These are phyloP conservation scores for Sporobolomyces phaffii DNA, from an alignment of 768 basidiomycete genomes.

Conservation along the genomic window DNA sequence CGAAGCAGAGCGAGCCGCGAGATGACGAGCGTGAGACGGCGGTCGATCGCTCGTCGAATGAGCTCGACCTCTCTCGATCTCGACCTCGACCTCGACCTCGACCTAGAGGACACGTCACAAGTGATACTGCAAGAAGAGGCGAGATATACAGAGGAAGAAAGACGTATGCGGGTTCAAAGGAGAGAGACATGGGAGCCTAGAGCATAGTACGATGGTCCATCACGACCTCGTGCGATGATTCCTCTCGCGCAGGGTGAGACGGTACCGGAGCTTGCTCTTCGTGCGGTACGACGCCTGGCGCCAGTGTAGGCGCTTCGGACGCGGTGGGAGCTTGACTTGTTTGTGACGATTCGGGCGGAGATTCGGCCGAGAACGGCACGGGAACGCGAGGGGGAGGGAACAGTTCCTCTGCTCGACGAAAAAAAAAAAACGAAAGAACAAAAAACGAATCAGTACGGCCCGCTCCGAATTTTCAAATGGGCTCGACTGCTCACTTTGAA, in stretches of 20 bases:
- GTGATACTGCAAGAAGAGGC: not conserved
- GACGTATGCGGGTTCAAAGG: too few relatives aligned
- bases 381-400: constrained; percentile 30
- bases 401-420: constrained; percentile 12
- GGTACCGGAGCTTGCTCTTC: not conserved
- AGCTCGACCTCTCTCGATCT: too few relatives aligned
- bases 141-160: not conserved
- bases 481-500: constrained; percentile 65
- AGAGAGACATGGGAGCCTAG: not conserved
- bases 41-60: too few relatives aligned
- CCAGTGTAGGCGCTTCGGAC: not conserved
- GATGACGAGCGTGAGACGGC: too few relatives aligned
- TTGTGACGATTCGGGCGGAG: not conserved
- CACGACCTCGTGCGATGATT: constrained; percentile 2
- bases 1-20: too few relatives aligned
- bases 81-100: too few relatives aligned
- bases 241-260: not conserved
- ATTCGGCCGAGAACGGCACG: constrained; percentile 16
- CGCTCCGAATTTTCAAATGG: too few relatives aligned
- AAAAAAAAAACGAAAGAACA: too few relatives aligned
- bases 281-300: not conserved
- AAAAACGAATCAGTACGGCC: too few relatives aligned
- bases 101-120: too few relatives aligned
- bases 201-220: constrained; percentile 9
- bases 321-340: not conserved